Conservation (phyloP, 83 land plant genomes). For the Thuja plicata region DNA sequence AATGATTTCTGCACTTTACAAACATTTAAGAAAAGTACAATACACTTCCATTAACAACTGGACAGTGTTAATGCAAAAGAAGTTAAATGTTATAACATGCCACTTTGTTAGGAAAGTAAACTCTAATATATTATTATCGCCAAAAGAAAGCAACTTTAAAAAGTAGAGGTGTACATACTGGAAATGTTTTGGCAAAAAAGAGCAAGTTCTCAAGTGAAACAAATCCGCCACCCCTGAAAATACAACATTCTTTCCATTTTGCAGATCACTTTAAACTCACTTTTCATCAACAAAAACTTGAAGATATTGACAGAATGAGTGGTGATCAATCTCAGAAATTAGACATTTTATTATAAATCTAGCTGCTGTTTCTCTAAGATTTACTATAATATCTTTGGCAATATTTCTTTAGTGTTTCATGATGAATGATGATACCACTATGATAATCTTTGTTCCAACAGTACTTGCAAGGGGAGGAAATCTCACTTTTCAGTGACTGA, state of each 20-base stretch:
- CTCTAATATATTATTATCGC: neutral
- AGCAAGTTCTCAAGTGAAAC: constrained; percentile 84
- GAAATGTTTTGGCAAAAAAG: constrained; percentile 76
- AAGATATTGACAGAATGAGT: neutral
- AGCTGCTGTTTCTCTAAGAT: neutral
- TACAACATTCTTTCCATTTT: neutral
- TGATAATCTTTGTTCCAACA: neutral
- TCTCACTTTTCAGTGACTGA: neutral
- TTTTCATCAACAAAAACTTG: neutral
- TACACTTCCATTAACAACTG: neutral
- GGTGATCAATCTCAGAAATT: neutral
- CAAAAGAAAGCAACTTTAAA: neutral
- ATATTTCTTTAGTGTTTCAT: neutral
- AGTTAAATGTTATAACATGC: neutral
- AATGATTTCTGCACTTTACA: constrained; percentile 58
- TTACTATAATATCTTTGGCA: neutral
- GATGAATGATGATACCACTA: too few species aligned
- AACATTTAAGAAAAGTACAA: constrained; percentile 1
- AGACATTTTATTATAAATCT: constrained; percentile 7
- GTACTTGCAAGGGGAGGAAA: neutral
- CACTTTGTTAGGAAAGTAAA: neutral
- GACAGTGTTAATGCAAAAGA: neutral
- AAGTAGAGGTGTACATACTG: constrained; percentile 42
- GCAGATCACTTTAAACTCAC: neutral
- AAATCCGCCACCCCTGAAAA: constrained; percentile 87